Base-by-base conservation (phyloP, 768 basidiomycete genomes). In the Lactifluus hygrophoroides region DNA sequence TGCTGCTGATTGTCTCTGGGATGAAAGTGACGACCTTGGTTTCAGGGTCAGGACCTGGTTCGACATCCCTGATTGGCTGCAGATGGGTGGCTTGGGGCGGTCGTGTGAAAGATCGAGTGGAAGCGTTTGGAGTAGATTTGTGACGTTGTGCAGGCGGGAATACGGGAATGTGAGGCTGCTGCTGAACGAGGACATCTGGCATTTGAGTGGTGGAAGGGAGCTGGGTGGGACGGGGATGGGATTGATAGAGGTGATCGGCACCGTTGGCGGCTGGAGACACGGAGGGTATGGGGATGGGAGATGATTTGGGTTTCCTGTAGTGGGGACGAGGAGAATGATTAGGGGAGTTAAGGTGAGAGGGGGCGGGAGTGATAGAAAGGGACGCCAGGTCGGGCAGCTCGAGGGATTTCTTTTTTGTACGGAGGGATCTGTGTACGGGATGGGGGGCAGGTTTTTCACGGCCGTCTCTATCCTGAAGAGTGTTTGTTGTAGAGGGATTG, bases 301-400 rank as follows among this genome's bases (percentile, higher is more conserved):
- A 77, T 44, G 78, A 75, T 61, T 75, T 73, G 1, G 70, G 71
- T 5, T 76, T 71, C 65, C 76, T 75, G 64, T 71, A 67, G 30
- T 69, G 68, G 21, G 73, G 71, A 71, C 73, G 74, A 64, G 75
- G 75, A 28, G 77, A 75, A 49, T 72, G 68, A 46, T 73, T 71
- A 38, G 73, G 69, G 46, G 75, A 72, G 57, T 64, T 66, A 44
- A 68, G 71, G 56, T 68, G 67, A 28, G 73, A 72, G 43, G 70
- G 64, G 49, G 71, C 71, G 57, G 77, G 76, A 56, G 78, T 75
- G 60, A 80, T 66, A 45, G 77, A 71, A 62, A 80, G 76, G 58
- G 73, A 71, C 13, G 78, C 78, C 65, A 90, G 82, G 74, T 88
- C 87, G 53, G 87, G 87, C 25, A 90, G 76, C 68, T 90, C 85